phyloP scores from a whole-genome alignment of 352 stramenopile genomes.

The Globisporangium splendens region DNA sequence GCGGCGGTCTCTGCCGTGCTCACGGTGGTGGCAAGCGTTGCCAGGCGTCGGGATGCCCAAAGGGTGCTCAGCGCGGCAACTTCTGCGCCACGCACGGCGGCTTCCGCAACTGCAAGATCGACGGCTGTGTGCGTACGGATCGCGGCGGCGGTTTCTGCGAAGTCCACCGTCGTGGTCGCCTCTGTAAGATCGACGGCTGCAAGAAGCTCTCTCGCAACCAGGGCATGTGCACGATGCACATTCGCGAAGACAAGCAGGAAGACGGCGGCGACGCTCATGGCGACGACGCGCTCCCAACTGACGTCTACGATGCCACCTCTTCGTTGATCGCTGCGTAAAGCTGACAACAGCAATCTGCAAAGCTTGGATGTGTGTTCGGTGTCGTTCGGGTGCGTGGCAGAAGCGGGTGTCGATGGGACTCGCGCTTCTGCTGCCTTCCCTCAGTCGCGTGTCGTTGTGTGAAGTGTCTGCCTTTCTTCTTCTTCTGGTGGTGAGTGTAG shows the following conservation, averaged over 20 bases:
- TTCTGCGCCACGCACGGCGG: slow-evolving; percentile 83
- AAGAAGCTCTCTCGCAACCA: slow-evolving; percentile 88
- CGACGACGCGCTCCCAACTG: slow-evolving; percentile 6
- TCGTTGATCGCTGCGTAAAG: slow-evolving; percentile 4
- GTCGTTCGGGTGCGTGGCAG: background rate
- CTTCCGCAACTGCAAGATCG: slow-evolving; percentile 86
- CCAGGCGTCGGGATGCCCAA: slow-evolving; percentile 65
- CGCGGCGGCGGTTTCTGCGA: slow-evolving; percentile 82
- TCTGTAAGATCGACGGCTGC: slow-evolving; percentile 83
- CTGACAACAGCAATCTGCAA: background rate
- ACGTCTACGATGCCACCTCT: background rate
- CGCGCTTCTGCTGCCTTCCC: background rate
- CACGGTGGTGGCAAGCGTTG: slow-evolving; percentile 82
- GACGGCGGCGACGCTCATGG: slow-evolving; percentile 10
- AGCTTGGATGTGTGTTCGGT: background rate
- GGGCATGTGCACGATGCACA: slow-evolving; percentile 89
- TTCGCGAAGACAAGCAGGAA: slow-evolving; percentile 77
- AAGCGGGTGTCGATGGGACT: slow-evolving; percentile 1
- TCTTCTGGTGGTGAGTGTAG: slow-evolving; percentile 2
- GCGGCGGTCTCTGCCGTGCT: slow-evolving; percentile 67
- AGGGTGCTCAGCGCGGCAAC: slow-evolving; percentile 80
- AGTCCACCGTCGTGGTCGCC: slow-evolving; percentile 72
- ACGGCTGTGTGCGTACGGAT: slow-evolving; percentile 78
- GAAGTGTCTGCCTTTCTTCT: background rate
- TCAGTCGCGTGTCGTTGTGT: slow-evolving; percentile 1